Conservation (phyloP, 2,329 filamentous ascomycete species). For the Botrytis paeoniae region DNA sequence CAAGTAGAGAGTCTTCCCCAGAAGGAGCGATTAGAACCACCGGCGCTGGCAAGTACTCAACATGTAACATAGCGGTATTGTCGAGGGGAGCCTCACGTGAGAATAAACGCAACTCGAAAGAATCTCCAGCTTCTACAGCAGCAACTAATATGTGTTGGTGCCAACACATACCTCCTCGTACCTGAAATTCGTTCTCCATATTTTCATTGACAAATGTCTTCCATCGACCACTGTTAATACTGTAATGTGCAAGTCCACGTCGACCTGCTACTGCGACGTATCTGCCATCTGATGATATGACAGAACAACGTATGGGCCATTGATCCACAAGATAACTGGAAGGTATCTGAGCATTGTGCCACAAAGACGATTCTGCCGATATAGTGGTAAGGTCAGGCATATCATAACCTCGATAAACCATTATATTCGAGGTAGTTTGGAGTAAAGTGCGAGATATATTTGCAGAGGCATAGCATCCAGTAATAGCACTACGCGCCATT, state of each 20-base stretch:
- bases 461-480: slow-evolving; percentile 84
- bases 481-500: slow-evolving; percentile 90
- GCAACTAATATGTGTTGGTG: slow-evolving; percentile 93
- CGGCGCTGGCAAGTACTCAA: slow-evolving; percentile 74
- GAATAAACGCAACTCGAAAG: slow-evolving; percentile 86
- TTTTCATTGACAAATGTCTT: slow-evolving; percentile 83
- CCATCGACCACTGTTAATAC: slow-evolving; percentile 90
- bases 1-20: slow-evolving; percentile 89
- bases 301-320: slow-evolving; percentile 86
- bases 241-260: slow-evolving; percentile 91
- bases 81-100: slow-evolving; percentile 81
- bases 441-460: slow-evolving; percentile 88
- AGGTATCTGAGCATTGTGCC: slow-evolving; percentile 89
- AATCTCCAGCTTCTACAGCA: slow-evolving; percentile 80
- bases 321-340: slow-evolving; percentile 82
- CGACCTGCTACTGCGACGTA: slow-evolving; percentile 96
- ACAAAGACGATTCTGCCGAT: slow-evolving; percentile 87
- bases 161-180: slow-evolving; percentile 98
- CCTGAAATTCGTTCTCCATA: slow-evolving; percentile 85
- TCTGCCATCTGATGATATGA: slow-evolving; percentile 86
- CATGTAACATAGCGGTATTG: slow-evolving; percentile 68
- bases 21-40: slow-evolving; percentile 88
- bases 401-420: slow-evolving; percentile 92
- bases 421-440: slow-evolving; percentile 82
- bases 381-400: slow-evolving; percentile 86